Base-by-base conservation (phyloP, 768 basidiomycete genomes). In the Phylloporus arenicola region DNA sequence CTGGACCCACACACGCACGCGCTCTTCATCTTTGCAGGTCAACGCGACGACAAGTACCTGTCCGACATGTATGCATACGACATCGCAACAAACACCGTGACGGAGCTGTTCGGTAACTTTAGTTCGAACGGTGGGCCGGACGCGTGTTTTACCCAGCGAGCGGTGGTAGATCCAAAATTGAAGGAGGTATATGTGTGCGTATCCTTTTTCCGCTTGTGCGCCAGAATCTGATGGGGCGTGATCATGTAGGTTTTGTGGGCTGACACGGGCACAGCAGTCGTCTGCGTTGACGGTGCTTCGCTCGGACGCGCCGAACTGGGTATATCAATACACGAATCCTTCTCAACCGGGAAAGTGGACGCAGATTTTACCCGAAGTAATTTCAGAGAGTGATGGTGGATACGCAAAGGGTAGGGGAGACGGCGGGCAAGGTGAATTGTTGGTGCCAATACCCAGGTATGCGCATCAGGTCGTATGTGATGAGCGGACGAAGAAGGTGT, bases 381-480 rank as follows among this genome's bases (percentile, higher is more conserved):
- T 45, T 47, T 4, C 54, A 51, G 29, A 20, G 8, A 2, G 13
- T 8, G 29, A 12, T 3, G 14, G 8, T 6, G 19, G n/a, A 4
- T n/a, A 37, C 10, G 16, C n/a, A n/a, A 30, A 20, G 29, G 42
- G 24, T 9, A 37, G 22, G 17, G 49, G 43, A 40, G 47, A 16
- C n/a, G 43, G 47, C 33, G 51, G 39, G 42, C 40, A 38, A 48
- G 6, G 46, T 35, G 73, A 73, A 16, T 24, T 22, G 7, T 14
- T 1, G 10, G 71, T 71, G 35, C 87, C 88, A 0, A 54, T 70
- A 4, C 77, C 88, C 7, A 73, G 88, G 45, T 90, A 84, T 59
- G 88, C 88, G 3, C 86, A 89, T 59, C 86, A 89, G 63, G 80
- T 88, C 12, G 84, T 84, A 37, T 90, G 88, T 53, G 82, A 88